phyloP scores from a whole-genome alignment of 1,284 basidiomycete species.

The Gomphus bonarii region DNA sequence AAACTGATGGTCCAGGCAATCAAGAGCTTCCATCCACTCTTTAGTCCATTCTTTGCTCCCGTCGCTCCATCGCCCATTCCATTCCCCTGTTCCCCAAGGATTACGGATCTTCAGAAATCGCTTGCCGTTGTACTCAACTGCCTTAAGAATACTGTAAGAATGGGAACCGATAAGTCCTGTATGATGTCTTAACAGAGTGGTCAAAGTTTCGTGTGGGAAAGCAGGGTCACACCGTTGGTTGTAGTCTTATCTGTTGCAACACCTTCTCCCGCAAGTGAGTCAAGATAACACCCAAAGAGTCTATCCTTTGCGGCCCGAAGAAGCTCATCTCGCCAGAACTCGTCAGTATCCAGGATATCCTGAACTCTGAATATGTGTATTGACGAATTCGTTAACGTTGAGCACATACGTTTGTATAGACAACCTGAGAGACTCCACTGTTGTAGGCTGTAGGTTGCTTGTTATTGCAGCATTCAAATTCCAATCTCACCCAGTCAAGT shows the following conservation, averaged over 20 bases:
- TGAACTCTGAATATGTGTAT: slow-evolving; percentile 24
- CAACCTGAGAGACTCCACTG: slow-evolving; percentile 34
- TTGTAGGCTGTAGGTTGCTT: not conserved
- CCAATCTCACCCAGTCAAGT: slow-evolving; percentile 33
- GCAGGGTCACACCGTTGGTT: slow-evolving; percentile 8
- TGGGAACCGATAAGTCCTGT: slow-evolving; percentile 19
- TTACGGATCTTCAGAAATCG: slow-evolving; percentile 43
- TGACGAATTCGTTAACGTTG: slow-evolving; percentile 28
- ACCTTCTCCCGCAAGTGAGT: slow-evolving; percentile 5
- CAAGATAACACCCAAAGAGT: slow-evolving; percentile 30
- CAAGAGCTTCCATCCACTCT: slow-evolving; percentile 34
- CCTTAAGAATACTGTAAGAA: slow-evolving; percentile 42
- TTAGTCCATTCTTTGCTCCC: slow-evolving; percentile 42
- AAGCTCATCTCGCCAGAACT: slow-evolving; percentile 20
- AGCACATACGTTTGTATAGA: slow-evolving; percentile 26
- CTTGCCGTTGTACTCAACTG: slow-evolving; percentile 36
- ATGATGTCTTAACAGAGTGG: not conserved
- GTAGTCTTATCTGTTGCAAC: slow-evolving; percentile 2
- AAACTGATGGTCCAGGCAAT: slow-evolving; percentile 29
- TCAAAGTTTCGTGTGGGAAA: not conserved
- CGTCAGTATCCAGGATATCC: slow-evolving; percentile 20
- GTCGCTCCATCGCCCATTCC: slow-evolving; percentile 43
- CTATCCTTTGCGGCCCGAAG: slow-evolving; percentile 31
- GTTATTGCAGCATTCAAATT: not conserved
- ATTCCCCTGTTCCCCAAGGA: slow-evolving; percentile 41